Evolutionary conservation across 2,329 filamentous ascomycete species (phyloP), one percentile per base, ranked within the genome.

Genomic region (Botrytis medusae): DNA sequence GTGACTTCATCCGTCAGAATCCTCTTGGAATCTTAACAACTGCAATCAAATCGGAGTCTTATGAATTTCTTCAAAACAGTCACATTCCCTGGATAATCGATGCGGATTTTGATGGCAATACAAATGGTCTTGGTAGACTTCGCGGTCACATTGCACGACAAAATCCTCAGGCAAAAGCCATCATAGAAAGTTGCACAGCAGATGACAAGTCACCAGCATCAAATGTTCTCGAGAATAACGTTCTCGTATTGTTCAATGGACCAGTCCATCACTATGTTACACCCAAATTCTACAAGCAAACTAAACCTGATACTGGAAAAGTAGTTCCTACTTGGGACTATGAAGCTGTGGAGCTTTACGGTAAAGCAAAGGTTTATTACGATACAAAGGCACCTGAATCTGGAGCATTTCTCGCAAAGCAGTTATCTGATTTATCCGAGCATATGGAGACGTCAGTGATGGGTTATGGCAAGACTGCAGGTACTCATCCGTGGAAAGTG

Each of bases 241-340:
- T 92, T 1, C 80, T 90, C 44, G 83, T 92, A 4, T 82, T 92
- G 25, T 92, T 93, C 84, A 91, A 85, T 63, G 84, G 84, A 0
- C 83, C 86, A 0, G 79, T 84, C 1, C 86, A 92, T 54, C 88
- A 90, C 81, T 92, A 92, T 76, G 86, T 92, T 8, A 91, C 90
- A 0, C 89, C 90, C 0, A 90, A 91, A 74, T 92, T 92, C 81
- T 92, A 92, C 82, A 84, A 82, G 18, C 85, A 89, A 76, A 92
- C 90, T 1, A 92, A 92, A 79, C 90, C 89, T 0, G 79, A 78
- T 0, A 89, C 86, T 0, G 90, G 86, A 18, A 92, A 92, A 76
- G 90, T 92, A 0, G 90, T 91, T 8, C 90, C 90, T 0, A 93
- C 90, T 0, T 92, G 90, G 91, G 90, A 93, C 80, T 93, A 92